Evolutionary conservation across 345 rosid species (phyloP).

Genomic region (Hypericum androsaemum): DNA sequence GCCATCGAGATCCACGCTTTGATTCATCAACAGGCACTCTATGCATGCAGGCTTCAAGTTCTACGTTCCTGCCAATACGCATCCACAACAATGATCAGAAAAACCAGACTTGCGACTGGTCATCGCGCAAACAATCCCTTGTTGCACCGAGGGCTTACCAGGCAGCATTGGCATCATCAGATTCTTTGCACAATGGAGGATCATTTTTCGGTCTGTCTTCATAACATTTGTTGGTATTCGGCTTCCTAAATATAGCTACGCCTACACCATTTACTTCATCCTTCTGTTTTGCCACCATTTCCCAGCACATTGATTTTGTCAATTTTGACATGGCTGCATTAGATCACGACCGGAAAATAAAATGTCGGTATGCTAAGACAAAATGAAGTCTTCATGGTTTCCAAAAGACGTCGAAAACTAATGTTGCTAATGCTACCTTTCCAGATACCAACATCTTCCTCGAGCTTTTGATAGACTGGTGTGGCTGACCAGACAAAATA

Average conservation of each 20-base stretch:
- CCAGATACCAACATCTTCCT: constrained; percentile 7
- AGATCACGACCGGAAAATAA: constrained; percentile 7
- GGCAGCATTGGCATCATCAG: constrained; percentile 65
- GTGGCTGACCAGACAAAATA: constrained; percentile 11
- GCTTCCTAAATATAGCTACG: constrained; percentile 63
- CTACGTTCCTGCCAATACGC: constrained; percentile 48
- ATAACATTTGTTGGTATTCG: constrained; percentile 55
- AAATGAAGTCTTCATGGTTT: constrained; percentile 3
- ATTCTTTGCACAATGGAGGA: constrained; percentile 59
- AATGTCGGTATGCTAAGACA: constrained; percentile 9
- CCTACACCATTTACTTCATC: constrained; percentile 51
- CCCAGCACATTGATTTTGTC: constrained; percentile 71
- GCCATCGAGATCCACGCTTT: constrained; percentile 64
- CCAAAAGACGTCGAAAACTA: not conserved
- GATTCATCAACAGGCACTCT: constrained; percentile 42
- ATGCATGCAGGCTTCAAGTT: constrained; percentile 76
- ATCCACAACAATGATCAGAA: not conserved
- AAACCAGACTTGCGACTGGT: not conserved
- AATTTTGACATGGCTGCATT: constrained; percentile 59
- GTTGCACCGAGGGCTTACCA: constrained; percentile 29
- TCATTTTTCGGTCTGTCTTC: constrained; percentile 36
- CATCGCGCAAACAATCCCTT: not conserved
- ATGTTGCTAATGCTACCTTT: not conserved
- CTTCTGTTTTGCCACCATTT: constrained; percentile 39
- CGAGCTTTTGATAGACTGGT: constrained; percentile 7